Percentiles rank a stretch among this genome's conserved stretches.
Evolutionary conservation across 805 yeast species (phyloP).

Genomic region (Priceomyces medius): DNA sequence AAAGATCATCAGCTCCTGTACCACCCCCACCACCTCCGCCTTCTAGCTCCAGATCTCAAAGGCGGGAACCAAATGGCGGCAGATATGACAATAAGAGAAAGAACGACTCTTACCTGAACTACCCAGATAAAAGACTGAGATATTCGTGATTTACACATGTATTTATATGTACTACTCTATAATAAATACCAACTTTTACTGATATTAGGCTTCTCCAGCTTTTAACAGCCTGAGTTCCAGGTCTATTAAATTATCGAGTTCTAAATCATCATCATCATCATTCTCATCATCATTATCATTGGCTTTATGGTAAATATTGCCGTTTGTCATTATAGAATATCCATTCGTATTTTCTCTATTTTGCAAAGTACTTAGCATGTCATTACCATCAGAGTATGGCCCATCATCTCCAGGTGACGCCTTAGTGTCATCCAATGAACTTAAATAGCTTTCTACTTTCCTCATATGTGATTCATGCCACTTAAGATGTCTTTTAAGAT

Average conservation of each 20-base stretch:
- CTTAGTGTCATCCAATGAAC: conserved; percentile 19
- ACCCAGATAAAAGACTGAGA: conserved; percentile 31
- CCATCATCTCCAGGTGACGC: background rate
- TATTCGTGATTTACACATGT: conserved; percentile 13
- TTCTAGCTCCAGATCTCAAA: background rate
- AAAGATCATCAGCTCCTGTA: conserved; percentile 3
- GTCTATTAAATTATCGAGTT: conserved; percentile 24
- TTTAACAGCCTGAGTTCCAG: conserved; percentile 19
- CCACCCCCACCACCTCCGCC: conserved; percentile 28
- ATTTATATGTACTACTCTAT: background rate
- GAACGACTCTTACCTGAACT: conserved; percentile 18
- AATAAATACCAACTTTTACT: conserved; percentile 4
- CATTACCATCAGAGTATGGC: background rate
- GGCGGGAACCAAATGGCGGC: conserved; percentile 4
- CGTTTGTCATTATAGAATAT: background rate
- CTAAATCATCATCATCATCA: conserved; percentile 16
- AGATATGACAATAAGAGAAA: conserved; percentile 24
- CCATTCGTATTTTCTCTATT: background rate
- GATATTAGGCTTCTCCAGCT: conserved; percentile 15
- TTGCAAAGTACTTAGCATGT: background rate
- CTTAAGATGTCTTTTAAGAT: conserved; percentile 47
- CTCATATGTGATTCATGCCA: conserved; percentile 48
- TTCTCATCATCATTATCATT: conserved; percentile 5
- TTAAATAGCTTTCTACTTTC: conserved; percentile 30
- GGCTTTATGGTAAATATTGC: background rate